Base-by-base conservation (phyloP, 2,329 filamentous ascomycete species). In the Podosphaera aphanis region DNA sequence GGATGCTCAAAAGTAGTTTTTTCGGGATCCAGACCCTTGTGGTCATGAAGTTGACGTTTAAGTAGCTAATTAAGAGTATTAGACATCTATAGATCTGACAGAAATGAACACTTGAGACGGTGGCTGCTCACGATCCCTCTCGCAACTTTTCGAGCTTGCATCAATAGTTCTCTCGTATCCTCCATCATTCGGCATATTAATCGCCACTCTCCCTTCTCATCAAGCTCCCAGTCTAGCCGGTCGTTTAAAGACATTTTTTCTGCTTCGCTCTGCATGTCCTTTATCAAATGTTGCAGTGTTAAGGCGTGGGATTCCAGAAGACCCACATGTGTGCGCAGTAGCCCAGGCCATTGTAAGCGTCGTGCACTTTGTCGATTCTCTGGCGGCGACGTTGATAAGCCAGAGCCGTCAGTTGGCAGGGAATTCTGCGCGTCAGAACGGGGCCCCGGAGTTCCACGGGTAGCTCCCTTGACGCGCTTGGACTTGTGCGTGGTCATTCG, bases 301-400 rank as follows among this genome's bases (percentile, higher is more conserved):
- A 44, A 46, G 31, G 56, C 50, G 48, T 56, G 55, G n/a, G 48
- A 39, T 44, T 58, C 56, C 2, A 56, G 44, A 4, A 57, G 25
- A 2, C 51, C 52, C 25, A 57, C 27, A 43, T 57, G 53, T 39
- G 52, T 55, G 46, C 51, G 53, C 35, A 57, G 55, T 16, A 57
- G 25, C 21, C 49, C 49, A 2, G 52, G 52, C 45, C 58, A 59
- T 27, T 59, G 66, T 19, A 60, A 59, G 52, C 66, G 66, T 46
- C 46, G 40, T 1, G 48, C 47, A 16, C 44, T 46, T 40, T 55
- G 10, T 3, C 5, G 29, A 13, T 11, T 33, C 8, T 33, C 1
- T 13, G 10, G 29, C 15, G 29, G 11, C 29, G 29, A 11, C 15
- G 29, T 33, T 11, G 29, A 33, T 33, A 11, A 11, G 5, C 11